These are phyloP conservation scores for Rhodotorula paludigena DNA, from an alignment of 768 basidiomycete genomes.

Conservation along the genomic window DNA sequence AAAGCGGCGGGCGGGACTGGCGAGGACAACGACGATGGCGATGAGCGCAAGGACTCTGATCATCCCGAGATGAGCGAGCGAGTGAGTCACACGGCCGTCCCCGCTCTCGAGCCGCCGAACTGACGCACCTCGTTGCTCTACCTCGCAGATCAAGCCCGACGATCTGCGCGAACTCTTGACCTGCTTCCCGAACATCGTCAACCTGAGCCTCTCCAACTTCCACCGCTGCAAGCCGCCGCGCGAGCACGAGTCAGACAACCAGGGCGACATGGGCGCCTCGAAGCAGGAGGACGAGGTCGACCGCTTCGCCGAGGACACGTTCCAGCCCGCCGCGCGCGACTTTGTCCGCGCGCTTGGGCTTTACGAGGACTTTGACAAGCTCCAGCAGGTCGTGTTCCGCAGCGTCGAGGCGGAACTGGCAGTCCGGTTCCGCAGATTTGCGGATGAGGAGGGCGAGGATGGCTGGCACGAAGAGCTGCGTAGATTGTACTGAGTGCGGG, in stretches of 20 bases:
- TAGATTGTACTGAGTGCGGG: conserved; percentile 14
- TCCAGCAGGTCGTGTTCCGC: conserved; percentile 27
- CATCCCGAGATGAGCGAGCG: conserved; percentile 5
- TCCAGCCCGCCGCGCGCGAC: conserved; percentile 26
- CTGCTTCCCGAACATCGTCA: conserved; percentile 18
- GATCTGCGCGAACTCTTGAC: conserved; percentile 9
- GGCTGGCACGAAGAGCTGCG: conserved; percentile 24
- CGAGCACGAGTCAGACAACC: background rate
- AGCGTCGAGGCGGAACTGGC: conserved; percentile 16
- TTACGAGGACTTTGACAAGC: conserved; percentile 3
- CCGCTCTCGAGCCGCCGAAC: background rate
- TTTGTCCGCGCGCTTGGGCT: conserved; percentile 13
- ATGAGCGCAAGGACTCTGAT: background rate
- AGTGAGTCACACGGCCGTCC: background rate
- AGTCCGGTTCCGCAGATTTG: conserved; percentile 11
- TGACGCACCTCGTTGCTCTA: background rate
- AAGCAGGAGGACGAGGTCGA: background rate
- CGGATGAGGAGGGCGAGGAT: background rate
- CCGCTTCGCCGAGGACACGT: conserved; percentile 15
- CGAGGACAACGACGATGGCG: background rate
- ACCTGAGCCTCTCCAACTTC: conserved; percentile 22
- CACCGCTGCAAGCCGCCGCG: conserved; percentile 8
- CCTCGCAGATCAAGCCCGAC: conserved; percentile 10
- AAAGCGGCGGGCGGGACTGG: background rate
- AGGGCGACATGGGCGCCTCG: background rate